Percentiles rank a stretch among this genome's conserved stretches.
Conservation (phyloP, 495 filamentous ascomycete genomes). For the Aspergillus heteromorphus region DNA sequence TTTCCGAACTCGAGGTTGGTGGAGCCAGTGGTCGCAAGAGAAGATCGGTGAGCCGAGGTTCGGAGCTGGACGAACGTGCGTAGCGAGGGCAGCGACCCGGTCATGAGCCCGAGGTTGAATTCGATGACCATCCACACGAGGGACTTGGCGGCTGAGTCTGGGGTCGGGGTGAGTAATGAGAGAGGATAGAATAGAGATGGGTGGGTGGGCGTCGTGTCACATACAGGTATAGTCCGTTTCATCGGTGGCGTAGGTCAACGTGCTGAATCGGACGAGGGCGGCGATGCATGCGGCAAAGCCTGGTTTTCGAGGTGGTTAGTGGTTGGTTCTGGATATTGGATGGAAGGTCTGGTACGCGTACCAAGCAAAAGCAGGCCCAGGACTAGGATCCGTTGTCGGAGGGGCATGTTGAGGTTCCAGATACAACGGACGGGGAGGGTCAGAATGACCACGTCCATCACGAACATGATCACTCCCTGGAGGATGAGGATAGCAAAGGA, state of each 20-base stretch:
- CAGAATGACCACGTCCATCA: constrained; percentile 48
- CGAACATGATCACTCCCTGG: constrained; percentile 24
- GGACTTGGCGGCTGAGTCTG: constrained; percentile 12
- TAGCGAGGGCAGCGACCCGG: constrained; percentile 12
- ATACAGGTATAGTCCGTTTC: constrained; percentile 7
- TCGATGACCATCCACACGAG: constrained; percentile 19
- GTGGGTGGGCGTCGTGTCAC: not conserved
- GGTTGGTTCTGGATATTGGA: not conserved
- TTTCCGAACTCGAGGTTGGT: not conserved
- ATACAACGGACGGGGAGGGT: constrained; percentile 43
- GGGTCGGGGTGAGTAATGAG: no score
- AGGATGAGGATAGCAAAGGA: constrained; percentile 10
- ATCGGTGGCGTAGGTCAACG: constrained; percentile 3
- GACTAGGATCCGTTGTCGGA: constrained; percentile 43
- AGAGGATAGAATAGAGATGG: not conserved
- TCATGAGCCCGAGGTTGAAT: constrained; percentile 13
- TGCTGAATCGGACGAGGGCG: constrained; percentile 1
- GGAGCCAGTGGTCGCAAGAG: no score
- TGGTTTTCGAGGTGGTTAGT: not conserved
- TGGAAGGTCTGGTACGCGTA: not conserved
- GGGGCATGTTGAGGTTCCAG: constrained; percentile 36
- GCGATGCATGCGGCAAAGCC: constrained; percentile 6
- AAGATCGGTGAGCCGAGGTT: not conserved
- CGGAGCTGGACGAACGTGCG: not conserved
- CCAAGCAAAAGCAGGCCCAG: constrained; percentile 46